Conservation (phyloP, 1,284 basidiomycete species). For the Moesziomyces antarcticus region DNA sequence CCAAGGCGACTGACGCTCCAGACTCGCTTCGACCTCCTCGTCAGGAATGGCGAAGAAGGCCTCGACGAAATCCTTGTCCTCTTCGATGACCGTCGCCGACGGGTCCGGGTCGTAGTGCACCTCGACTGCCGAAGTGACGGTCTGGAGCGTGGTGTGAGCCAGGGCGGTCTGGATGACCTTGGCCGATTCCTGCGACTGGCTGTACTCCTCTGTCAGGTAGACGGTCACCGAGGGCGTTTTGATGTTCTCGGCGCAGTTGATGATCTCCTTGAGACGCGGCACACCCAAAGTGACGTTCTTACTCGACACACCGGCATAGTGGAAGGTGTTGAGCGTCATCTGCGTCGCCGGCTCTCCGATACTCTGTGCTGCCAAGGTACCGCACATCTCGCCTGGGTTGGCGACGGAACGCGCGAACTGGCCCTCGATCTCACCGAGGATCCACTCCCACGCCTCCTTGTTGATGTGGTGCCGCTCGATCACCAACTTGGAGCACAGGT, state of each 20-base stretch:
- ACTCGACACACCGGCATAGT: conserved; percentile 95
- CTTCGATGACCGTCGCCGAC: conserved; percentile 91
- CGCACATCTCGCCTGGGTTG: conserved; percentile 98
- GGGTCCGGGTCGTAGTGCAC: conserved; percentile 99
- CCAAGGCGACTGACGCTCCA: conserved; percentile 95
- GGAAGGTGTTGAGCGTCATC: conserved; percentile 99
- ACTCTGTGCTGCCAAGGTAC: conserved; percentile 95
- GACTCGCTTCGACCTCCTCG: conserved; percentile 89
- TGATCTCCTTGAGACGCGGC: conserved; percentile 97
- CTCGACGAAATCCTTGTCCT: conserved; percentile 95
- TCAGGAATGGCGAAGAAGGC: conserved; percentile 99
- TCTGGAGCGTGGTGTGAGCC: conserved; percentile 92
- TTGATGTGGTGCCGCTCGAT: conserved; percentile 66
- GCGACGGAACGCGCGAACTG: conserved; percentile 80
- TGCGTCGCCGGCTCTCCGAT: conserved; percentile 99
- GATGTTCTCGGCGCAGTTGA: conserved; percentile 98
- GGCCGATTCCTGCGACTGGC: conserved; percentile 72
- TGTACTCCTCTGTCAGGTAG: conserved; percentile 72
- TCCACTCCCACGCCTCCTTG: conserved; percentile 91
- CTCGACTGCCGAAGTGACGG: conserved; percentile 93
- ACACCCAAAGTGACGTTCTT: conserved; percentile 99
- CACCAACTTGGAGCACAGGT: conserved; percentile 64
- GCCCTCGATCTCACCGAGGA: conserved; percentile 89
- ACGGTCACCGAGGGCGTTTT: conserved; percentile 96
- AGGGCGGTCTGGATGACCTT: conserved; percentile 92